A percentile compares a stretch with the other conserved stretches of the same genome.
Conservation (phyloP, 768 basidiomycete species). For the Tephrocybe sp. region DNA sequence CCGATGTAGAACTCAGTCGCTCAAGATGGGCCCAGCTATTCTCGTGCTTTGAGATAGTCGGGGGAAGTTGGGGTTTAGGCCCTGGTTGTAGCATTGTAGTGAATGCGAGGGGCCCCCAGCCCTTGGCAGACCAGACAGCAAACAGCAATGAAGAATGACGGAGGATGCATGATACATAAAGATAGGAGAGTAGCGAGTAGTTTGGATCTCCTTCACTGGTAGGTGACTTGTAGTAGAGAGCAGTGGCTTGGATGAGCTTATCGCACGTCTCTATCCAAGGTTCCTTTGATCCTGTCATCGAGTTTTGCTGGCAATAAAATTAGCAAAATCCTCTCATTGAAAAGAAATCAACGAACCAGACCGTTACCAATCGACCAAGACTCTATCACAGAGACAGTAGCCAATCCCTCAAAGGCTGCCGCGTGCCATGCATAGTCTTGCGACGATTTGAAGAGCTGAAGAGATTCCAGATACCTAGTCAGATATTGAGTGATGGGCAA, state of each 20-base stretch:
- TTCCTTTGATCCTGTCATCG: constrained; percentile 50
- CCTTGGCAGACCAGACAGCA: constrained; percentile 81
- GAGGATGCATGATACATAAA: constrained; percentile 67
- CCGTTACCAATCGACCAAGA: constrained; percentile 80
- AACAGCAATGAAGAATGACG: constrained; percentile 75
- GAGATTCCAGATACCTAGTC: constrained; percentile 81
- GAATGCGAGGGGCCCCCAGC: constrained; percentile 80
- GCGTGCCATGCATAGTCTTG: constrained; percentile 90
- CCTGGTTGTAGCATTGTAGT: constrained; percentile 70
- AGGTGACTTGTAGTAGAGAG: constrained; percentile 60
- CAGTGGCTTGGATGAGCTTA: constrained; percentile 63
- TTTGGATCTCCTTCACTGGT: constrained; percentile 54
- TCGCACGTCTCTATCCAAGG: constrained; percentile 78
- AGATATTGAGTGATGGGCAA: constrained; percentile 6
- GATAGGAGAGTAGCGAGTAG: constrained; percentile 59
- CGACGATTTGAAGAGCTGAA: constrained; percentile 68
- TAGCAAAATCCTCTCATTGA: constrained; percentile 9
- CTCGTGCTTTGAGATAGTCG: constrained; percentile 47
- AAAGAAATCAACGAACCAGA: constrained; percentile 46
- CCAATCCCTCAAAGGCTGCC: constrained; percentile 81
- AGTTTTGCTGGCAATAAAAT: constrained; percentile 46
- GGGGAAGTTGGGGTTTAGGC: constrained; percentile 56
- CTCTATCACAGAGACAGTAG: constrained; percentile 75
- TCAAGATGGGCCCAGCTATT: constrained; percentile 54
- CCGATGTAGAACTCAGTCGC: constrained; percentile 64